phyloP scores from a whole-genome alignment of 139 green algal species.

The Chlorella sp. region DNA sequence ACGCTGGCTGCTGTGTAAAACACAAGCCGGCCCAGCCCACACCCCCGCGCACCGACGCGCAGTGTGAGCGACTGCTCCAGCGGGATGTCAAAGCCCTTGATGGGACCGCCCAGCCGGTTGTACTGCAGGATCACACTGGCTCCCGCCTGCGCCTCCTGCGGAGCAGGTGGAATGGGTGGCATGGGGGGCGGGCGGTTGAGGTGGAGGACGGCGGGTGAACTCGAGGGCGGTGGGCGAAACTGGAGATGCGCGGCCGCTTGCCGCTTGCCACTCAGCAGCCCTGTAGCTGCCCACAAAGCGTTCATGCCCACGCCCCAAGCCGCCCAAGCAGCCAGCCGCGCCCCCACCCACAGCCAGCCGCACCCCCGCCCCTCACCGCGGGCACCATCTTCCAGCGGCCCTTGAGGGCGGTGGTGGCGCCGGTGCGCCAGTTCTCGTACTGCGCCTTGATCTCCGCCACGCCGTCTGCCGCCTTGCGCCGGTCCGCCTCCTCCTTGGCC shows the following conservation, averaged over 20 bases:
- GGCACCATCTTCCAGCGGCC: constrained; percentile 14
- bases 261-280: no score
- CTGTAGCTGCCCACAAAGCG: no score
- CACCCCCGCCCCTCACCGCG: not conserved
- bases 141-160: constrained; percentile 11
- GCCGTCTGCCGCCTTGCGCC: constrained; percentile 18
- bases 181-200: no score
- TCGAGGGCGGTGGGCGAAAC: no score
- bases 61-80: constrained; percentile 12
- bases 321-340: not conserved
- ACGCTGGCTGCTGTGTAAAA: no score
- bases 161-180: not conserved
- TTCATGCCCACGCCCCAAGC: not conserved
- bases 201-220: no score
- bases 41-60: constrained; percentile 8
- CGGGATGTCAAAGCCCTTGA: constrained; percentile 19
- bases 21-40: no score
- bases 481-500: constrained; percentile 45
- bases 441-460: constrained; percentile 48
- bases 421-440: constrained; percentile 34
- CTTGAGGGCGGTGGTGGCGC: not conserved
- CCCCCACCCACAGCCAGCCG: not conserved
- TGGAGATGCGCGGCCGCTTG: no score
- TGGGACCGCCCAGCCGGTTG: constrained; percentile 18
- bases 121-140: constrained; percentile 32